Evolutionary conservation across 1,139 yeast genomes (phyloP).

Genomic region (Nadsonia starkeyi-henricii): DNA sequence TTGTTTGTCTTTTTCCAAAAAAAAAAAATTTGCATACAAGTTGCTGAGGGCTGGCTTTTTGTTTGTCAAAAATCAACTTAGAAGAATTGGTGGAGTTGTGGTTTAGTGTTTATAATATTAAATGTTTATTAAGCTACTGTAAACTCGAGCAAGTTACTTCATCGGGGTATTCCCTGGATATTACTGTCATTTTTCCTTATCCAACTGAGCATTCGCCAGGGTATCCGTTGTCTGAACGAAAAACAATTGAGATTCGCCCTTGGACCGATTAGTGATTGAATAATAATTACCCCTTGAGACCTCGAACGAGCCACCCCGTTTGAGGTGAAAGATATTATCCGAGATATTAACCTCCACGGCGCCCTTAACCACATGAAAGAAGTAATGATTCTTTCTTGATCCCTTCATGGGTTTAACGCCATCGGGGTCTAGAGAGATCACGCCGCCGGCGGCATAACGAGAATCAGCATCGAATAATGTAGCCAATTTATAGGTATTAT

Average conservation of each 20-base stretch:
- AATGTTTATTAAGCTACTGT: too few relatives aligned
- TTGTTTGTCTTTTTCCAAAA: too few relatives aligned
- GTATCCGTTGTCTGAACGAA: constrained; percentile 58
- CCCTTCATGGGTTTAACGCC: constrained; percentile 48
- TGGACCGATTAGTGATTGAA: constrained; percentile 45
- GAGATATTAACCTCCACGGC: constrained; percentile 52
- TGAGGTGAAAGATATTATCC: constrained; percentile 44
- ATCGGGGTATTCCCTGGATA: too few relatives aligned
- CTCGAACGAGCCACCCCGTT: constrained; percentile 66
- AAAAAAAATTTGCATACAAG: too few relatives aligned
- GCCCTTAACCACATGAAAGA: constrained; percentile 65
- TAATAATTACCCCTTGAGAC: constrained; percentile 68
- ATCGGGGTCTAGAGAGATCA: constrained; percentile 45
- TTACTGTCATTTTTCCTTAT: too few relatives aligned
- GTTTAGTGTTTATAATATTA: too few relatives aligned
- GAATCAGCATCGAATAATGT: constrained; percentile 54
- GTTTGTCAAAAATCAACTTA: too few relatives aligned
- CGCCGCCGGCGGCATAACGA: constrained; percentile 62
- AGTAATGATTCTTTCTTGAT: constrained; percentile 56
- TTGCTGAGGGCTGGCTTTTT: too few relatives aligned
- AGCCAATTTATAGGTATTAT: constrained; percentile 50
- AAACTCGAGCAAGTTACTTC: too few relatives aligned
- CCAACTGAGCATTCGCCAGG: not conserved
- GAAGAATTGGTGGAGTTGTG: too few relatives aligned
- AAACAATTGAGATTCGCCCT: constrained; percentile 47